A percentile compares a stretch with the other conserved stretches of the same genome.
phyloP scores from a whole-genome alignment of 768 basidiomycete genomes.

The Coprinopsis marcescibilis region DNA sequence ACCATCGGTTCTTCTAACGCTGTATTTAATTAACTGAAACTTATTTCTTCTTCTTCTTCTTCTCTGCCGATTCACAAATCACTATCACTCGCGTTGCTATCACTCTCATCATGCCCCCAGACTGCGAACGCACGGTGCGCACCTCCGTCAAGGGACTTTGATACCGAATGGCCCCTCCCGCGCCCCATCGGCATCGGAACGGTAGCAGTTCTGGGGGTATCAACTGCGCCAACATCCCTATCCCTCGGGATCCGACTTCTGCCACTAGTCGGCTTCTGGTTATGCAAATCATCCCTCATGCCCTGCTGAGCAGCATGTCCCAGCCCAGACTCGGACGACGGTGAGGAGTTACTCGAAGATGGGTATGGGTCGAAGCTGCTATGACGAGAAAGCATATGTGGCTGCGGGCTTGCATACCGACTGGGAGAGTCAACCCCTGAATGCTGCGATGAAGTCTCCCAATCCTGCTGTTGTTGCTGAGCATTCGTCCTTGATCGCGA shows the following conservation, averaged over 20 bases:
- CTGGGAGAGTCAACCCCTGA: conserved; percentile 64
- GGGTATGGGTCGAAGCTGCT: conserved; percentile 42
- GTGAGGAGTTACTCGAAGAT: conserved; percentile 33
- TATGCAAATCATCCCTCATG: conserved; percentile 27
- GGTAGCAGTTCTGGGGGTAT: conserved; percentile 51
- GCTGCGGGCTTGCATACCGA: conserved; percentile 48
- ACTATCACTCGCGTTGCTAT: conserved; percentile 76
- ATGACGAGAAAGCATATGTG: conserved; percentile 37
- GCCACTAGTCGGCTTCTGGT: conserved; percentile 29
- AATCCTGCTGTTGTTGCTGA: not conserved
- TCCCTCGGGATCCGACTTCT: conserved; percentile 49
- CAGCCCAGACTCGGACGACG: conserved; percentile 25
- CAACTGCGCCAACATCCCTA: conserved; percentile 35
- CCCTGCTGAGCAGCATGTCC: conserved; percentile 25
- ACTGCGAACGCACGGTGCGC: conserved; percentile 69
- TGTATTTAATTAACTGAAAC: too few relatives aligned
- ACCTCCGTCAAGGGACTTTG: conserved; percentile 32
- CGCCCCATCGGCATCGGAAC: conserved; percentile 28
- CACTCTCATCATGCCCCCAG: conserved; percentile 86
- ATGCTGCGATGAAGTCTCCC: conserved; percentile 28
- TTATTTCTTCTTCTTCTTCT: not conserved
- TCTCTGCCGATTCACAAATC: conserved; percentile 25
- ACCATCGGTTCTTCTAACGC: too few relatives aligned
- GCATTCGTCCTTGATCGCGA: conserved; percentile 34
- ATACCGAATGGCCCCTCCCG: conserved; percentile 28